Base-by-base conservation (phyloP, 441 rosid species). In the Populus hybrid region DNA sequence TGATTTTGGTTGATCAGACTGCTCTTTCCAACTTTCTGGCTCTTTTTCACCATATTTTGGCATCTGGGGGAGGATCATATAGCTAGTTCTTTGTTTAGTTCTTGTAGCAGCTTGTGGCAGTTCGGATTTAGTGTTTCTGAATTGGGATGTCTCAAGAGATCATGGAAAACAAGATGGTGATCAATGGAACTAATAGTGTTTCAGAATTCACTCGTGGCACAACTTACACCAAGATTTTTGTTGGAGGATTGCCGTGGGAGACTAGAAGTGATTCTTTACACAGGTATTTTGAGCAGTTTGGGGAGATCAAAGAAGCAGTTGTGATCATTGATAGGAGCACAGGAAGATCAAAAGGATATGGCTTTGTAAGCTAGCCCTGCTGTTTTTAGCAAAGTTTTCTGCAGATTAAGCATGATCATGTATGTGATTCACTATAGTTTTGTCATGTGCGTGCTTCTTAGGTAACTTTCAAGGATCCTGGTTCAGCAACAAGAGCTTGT, bases 201-300 rank as follows among this genome's bases (percentile, higher is more conserved):
- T 20, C 23, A 57, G 63, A 20, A 30, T 20, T 57, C 63, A 57
- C 63, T 18, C 63, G 4, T 69, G 92, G 87, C 77, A 88, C 91
- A 16, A 86, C 90, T 9, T 85, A 83, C 83, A 87, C 90, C 68
- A 91, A 91, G 84, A 82, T 91, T 70, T 91, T 91, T 70, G 95
- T 91, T 57, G 95, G 93, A 79, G 95, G 95, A 11, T 79, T 91
- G 72, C 91, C 93, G 28, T 91, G 95, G 93, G 92, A 90, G 83
- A 91, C 92, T 7, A 87, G 85, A 14, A 86, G 82, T 42, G 90
- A 91, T 28, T 83, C 91, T 40, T 34, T 91, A 81, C 82, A 86
- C 42, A 79, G 79, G 12, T 87, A 90, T 68, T 91, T 91, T 70
- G 87, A 87, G 75, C 89, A 90, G 80, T 91, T 88, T 80, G 93